Evolutionary conservation across 371 early-diverging fungal species (phyloP).

Genomic region (Apophysomyces elegans): DNA sequence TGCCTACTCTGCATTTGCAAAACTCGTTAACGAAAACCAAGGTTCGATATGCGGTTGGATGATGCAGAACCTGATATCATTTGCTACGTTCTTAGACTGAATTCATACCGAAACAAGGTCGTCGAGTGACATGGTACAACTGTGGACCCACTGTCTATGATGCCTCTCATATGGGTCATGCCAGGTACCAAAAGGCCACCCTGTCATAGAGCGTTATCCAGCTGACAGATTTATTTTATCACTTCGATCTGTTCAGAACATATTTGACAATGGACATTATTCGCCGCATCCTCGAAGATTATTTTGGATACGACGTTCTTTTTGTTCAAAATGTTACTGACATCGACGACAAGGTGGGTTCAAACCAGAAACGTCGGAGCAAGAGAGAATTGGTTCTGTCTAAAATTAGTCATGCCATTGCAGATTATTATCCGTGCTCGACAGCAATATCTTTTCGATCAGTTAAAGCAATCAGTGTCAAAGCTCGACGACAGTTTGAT

Average conservation of each 20-base stretch:
- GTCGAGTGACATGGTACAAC: conserved; percentile 92
- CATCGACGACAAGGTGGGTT: conserved; percentile 96
- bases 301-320: conserved; percentile 94
- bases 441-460: conserved; percentile 80
- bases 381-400: not conserved
- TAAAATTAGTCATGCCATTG: not conserved
- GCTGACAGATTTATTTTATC: not conserved
- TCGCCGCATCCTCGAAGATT: conserved; percentile 94
- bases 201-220: not conserved
- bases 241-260: conserved; percentile 59
- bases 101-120: conserved; percentile 83
- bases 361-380: not conserved
- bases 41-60: conserved; percentile 31
- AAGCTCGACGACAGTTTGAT: conserved; percentile 48
- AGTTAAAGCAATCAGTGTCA: conserved; percentile 53
- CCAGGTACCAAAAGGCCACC: conserved; percentile 53
- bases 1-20: conserved; percentile 64
- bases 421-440: conserved; percentile 92
- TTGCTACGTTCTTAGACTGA: conserved; percentile 67
- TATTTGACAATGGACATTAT: conserved; percentile 97
- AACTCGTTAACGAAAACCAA: conserved; percentile 83
- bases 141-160: conserved; percentile 99
- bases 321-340: conserved; percentile 99
- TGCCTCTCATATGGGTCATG: conserved; percentile 98
- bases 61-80: not conserved